Conservation (phyloP, 371 early-diverging fungal genomes). For the Apophysomyces ossiformis region DNA sequence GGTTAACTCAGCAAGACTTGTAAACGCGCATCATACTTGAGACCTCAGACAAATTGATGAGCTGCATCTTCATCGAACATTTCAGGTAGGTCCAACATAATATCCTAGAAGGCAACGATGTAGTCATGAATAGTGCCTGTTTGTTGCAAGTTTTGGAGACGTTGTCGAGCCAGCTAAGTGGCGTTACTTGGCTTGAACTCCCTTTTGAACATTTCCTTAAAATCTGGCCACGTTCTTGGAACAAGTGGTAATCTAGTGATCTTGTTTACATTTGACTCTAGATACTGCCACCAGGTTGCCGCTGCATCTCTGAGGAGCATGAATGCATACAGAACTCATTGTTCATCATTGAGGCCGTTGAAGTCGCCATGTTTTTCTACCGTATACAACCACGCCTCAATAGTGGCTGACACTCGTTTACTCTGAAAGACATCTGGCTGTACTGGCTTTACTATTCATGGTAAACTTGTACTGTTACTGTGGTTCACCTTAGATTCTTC, state of each 20-base stretch:
- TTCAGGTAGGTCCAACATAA: background rate
- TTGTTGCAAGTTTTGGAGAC: background rate
- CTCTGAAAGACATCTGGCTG: background rate
- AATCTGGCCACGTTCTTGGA: background rate
- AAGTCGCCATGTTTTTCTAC: background rate
- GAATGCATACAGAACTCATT: background rate
- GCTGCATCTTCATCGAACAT: conserved; percentile 15
- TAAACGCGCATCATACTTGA: background rate
- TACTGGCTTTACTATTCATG: background rate
- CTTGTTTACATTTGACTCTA: no score
- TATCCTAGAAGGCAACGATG: background rate
- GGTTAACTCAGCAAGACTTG: conserved; percentile 6
- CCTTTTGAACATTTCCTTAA: background rate
- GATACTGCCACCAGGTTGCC: background rate
- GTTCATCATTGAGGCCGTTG: background rate
- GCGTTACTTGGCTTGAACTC: background rate
- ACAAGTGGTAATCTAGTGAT: background rate
- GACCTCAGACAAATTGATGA: background rate
- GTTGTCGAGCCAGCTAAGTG: background rate
- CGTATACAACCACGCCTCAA: background rate
- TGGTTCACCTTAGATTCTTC: background rate
- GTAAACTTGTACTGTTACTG: background rate
- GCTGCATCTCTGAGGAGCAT: conserved; percentile 1
- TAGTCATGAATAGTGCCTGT: background rate
- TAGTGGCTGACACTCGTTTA: background rate